These are phyloP conservation scores for Globisporangium carolinianum DNA, from an alignment of 352 stramenopile species.

Conservation along the genomic window DNA sequence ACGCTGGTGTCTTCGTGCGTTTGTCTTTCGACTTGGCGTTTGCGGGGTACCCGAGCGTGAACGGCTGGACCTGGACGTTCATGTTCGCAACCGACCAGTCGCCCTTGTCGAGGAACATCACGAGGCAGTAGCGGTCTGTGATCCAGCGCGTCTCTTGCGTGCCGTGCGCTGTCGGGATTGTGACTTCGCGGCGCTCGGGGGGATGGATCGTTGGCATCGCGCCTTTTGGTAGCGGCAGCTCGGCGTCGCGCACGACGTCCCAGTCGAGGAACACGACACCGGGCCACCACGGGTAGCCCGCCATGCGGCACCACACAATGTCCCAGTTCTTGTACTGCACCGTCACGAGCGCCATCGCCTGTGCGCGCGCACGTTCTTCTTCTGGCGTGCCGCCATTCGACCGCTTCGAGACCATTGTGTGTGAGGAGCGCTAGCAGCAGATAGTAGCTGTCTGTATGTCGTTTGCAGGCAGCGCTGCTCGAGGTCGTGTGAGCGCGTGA, in stretches of 20 bases:
- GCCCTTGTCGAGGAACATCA: slow-evolving; percentile 69
- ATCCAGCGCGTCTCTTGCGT: slow-evolving; percentile 9
- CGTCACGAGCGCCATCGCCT: slow-evolving; percentile 32
- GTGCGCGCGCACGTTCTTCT: slow-evolving; percentile 14
- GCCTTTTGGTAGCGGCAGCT: slow-evolving; percentile 33
- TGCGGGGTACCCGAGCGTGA: slow-evolving; percentile 39
- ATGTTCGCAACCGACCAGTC: slow-evolving; percentile 46
- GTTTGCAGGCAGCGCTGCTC: background rate
- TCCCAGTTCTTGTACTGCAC: slow-evolving; percentile 64
- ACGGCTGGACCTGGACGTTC: slow-evolving; percentile 33
- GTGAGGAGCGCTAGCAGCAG: slow-evolving; percentile 18
- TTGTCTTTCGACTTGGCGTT: slow-evolving; percentile 21
- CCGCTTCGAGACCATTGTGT: slow-evolving; percentile 18
- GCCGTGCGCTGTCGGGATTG: slow-evolving; percentile 12
- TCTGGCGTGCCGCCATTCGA: slow-evolving; percentile 16
- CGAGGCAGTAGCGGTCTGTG: slow-evolving; percentile 23
- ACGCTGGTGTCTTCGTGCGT: slow-evolving; percentile 8
- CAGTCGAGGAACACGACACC: slow-evolving; percentile 66
- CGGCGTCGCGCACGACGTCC: slow-evolving; percentile 34
- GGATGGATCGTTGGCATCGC: slow-evolving; percentile 24
- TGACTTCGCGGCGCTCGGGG: slow-evolving; percentile 18
- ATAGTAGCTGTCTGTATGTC: background rate
- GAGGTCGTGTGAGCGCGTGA: too few relatives aligned
- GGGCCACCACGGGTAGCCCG: slow-evolving; percentile 72
- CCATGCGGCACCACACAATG: slow-evolving; percentile 73